Conservation (phyloP, 176 grass and related monocot species). For the Calamus simplicifolius region DNA sequence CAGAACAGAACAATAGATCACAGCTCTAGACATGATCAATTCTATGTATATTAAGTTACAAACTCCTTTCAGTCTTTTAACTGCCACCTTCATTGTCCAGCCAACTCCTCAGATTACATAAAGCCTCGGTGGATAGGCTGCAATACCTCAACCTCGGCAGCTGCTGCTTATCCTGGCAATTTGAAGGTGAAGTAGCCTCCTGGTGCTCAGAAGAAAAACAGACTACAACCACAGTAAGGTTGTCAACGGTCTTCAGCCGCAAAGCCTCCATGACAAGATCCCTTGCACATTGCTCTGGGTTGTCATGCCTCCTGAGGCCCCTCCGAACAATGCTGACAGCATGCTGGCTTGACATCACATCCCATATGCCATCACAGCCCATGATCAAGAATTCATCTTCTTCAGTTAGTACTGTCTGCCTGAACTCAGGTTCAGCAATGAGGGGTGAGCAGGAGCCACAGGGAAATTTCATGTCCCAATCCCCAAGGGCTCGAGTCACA, state of each 20-base stretch:
- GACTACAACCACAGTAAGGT: constrained; percentile 9
- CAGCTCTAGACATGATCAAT: too few species aligned
- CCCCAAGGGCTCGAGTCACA: constrained; percentile 67
- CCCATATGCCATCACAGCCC: constrained; percentile 16
- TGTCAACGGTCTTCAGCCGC: constrained; percentile 2
- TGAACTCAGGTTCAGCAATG: constrained; percentile 67
- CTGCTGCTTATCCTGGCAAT: background rate
- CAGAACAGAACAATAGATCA: too few species aligned
- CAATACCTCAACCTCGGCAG: background rate
- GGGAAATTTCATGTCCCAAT: constrained; percentile 84
- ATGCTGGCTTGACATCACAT: constrained; percentile 7
- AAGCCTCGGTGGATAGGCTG: constrained; percentile 8
- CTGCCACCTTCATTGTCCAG: background rate
- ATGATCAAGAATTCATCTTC: constrained; percentile 15
- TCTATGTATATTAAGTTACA: too few species aligned
- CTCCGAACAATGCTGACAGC: constrained; percentile 6
- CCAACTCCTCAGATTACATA: constrained; percentile 2
- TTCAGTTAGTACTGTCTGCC: constrained; percentile 24
- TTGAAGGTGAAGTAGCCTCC: background rate
- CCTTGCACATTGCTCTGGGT: constrained; percentile 10
- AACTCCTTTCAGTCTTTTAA: background rate
- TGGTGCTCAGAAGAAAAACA: background rate
- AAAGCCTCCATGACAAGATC: constrained; percentile 11
- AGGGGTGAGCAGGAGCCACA: constrained; percentile 43
- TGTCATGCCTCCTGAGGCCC: constrained; percentile 2